Conservation (phyloP, 2,329 filamentous ascomycete species). For the Cladosporium sp. region DNA sequence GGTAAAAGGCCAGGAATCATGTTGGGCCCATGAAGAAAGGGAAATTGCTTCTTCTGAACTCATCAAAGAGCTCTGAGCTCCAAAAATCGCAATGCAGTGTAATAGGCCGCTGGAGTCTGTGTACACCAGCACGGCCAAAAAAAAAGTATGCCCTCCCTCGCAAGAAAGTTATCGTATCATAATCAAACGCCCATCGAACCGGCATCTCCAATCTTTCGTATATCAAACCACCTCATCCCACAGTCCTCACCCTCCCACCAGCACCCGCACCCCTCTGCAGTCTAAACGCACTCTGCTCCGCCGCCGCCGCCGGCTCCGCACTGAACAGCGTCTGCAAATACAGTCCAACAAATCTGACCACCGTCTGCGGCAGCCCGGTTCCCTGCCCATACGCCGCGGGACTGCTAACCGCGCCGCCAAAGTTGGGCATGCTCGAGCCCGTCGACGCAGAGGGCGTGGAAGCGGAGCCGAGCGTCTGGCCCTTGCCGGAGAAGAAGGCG, state of each 20-base stretch:
- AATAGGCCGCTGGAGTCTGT: background rate
- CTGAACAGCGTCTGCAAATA: slow-evolving; percentile 42
- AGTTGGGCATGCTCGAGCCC: slow-evolving; percentile 17
- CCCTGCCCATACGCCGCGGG: slow-evolving; percentile 27
- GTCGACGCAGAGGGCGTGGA: slow-evolving; percentile 16
- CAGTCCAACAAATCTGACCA: slow-evolving; percentile 41
- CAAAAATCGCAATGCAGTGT: background rate
- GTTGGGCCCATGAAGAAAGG: too few relatives aligned
- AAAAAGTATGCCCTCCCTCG: background rate
- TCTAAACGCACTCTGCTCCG: slow-evolving; percentile 39
- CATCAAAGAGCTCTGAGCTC: background rate
- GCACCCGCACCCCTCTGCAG: slow-evolving; percentile 1
- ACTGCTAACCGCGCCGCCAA: slow-evolving; percentile 20
- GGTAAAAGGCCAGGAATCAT: too few relatives aligned
- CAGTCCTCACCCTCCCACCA: slow-evolving; percentile 4
- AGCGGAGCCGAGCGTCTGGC: slow-evolving; percentile 32
- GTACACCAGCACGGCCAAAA: background rate
- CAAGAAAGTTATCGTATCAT: slow-evolving; percentile 4
- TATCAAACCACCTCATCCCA: background rate
- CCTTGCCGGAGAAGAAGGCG: slow-evolving; percentile 35
- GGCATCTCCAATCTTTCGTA: background rate
- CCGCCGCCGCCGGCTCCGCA: slow-evolving; percentile 39
- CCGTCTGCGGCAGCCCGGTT: slow-evolving; percentile 32
- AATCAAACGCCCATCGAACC: background rate
- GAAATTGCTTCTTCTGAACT: background rate